Percentiles rank a stretch among this genome's conserved stretches.
phyloP scores from a whole-genome alignment of 1,284 basidiomycete species.

The Microbotryomycetes sp. region DNA sequence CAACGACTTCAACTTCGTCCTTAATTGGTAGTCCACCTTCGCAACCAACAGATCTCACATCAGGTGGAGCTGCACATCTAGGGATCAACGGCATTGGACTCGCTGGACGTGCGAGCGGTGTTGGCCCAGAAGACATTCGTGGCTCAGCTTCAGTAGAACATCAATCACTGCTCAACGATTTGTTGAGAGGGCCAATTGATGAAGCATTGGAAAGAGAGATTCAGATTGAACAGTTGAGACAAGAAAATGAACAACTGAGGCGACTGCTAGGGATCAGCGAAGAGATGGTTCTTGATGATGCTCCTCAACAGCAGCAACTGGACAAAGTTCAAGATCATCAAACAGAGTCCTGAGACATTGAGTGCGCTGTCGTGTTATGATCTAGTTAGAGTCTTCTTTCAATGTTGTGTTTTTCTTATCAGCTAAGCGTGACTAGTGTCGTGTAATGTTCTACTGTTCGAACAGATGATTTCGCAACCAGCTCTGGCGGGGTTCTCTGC shows the following conservation, averaged over 20 bases:
- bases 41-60: conserved; percentile 12
- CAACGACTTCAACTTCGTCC: conserved; percentile 27
- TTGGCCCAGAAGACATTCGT: not conserved
- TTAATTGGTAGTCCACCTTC: conserved; percentile 16
- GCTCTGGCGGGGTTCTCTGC: too few species aligned
- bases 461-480: too few species aligned
- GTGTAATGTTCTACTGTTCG: too few species aligned
- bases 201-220: conserved; percentile 77
- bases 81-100: not conserved
- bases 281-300: conserved; percentile 1
- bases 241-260: conserved; percentile 72
- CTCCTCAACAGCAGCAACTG: not conserved
- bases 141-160: not conserved
- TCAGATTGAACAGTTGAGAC: conserved; percentile 69
- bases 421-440: too few species aligned
- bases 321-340: not conserved
- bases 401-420: too few species aligned
- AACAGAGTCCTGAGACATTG: not conserved
- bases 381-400: too few species aligned
- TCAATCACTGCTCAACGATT: not conserved
- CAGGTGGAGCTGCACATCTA: conserved; percentile 3
- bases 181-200: conserved; percentile 48
- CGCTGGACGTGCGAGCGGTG: not conserved
- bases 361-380: too few species aligned
- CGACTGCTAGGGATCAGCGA: conserved; percentile 18